These are phyloP conservation scores for Botrytis sinoallii DNA, from an alignment of 2,329 filamentous ascomycete genomes.

Conservation along the genomic window DNA sequence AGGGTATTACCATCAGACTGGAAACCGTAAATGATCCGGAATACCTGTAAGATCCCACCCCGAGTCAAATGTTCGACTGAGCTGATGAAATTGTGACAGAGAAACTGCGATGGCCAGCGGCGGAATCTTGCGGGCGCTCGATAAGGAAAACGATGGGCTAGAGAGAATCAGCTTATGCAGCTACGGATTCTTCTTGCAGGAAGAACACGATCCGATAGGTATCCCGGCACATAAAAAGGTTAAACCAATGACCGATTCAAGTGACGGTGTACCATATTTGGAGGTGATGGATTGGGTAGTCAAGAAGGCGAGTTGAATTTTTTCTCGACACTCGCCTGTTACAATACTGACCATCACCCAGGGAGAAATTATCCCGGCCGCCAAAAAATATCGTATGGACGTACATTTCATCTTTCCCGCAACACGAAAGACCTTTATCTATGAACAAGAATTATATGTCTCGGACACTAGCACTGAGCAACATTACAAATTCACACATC, in stretches of 20 bases:
- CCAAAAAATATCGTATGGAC: slow-evolving; percentile 1
- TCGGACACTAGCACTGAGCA: slow-evolving; percentile 9
- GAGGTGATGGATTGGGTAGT: slow-evolving; percentile 3
- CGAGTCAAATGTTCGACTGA: background rate
- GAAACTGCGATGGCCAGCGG: slow-evolving; percentile 14
- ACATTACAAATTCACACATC: background rate
- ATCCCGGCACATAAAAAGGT: background rate
- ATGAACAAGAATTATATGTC: slow-evolving; percentile 5
- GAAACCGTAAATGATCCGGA: background rate
- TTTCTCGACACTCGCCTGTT: background rate
- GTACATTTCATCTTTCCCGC: background rate
- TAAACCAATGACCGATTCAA: background rate
- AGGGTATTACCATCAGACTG: background rate
- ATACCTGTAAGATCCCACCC: slow-evolving; percentile 1
- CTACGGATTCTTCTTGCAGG: slow-evolving; percentile 9
- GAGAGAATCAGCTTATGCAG: slow-evolving; percentile 3
- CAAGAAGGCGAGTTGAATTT: background rate
- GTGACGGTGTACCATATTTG: slow-evolving; percentile 2
- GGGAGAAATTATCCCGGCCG: background rate
- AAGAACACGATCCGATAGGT: background rate
- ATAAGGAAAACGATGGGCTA: background rate
- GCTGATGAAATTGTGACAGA: background rate
- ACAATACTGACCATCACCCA: background rate
- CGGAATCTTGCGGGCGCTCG: background rate
- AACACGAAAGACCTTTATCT: background rate